Evolutionary conservation across 2,329 filamentous ascomycete genomes (phyloP), one percentile per base, ranked within the genome.

Genomic region (Mariannaea sp.): DNA sequence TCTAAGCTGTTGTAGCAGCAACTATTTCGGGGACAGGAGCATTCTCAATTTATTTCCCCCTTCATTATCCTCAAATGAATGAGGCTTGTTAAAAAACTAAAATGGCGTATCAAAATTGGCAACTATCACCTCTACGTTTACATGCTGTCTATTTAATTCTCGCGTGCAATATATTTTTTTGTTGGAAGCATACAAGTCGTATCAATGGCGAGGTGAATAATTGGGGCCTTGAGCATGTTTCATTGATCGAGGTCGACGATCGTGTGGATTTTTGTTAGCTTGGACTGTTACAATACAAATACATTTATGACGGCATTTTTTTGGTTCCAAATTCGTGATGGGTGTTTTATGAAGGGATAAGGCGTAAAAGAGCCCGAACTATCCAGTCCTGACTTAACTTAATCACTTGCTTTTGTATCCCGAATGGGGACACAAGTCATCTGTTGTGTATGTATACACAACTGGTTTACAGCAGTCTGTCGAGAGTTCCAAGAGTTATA

Each of bases 31-130:
- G 44, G 48, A 7, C 24, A 14, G 19, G 16, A 35, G 29, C 47
- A 51, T 29, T 49, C 39, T 46, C 53, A 57, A 65, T 62, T 19
- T n/a, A 38, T 60, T 63, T 42, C 14, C 38, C 39, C 14, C 38
- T 32, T 45, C 46, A 53, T 44, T 47, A 40, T 46, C 12, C 42
- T 33, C 33, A 53, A 46, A 40, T 3, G 24, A 50, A 45, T 54
- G 36, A 49, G 43, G 52, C 49, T 36, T 46, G 43, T 52, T 42
- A 39, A 35, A 53, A 33, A 60, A 60, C 30, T 38, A 60, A 55
- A 42, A 58, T 46, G 62, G 62, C 62, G 62, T 56, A 52, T 64
- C 48, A 65, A 65, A 65, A 65, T 57, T 52, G 52, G 47, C 46
- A 58, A 56, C 39, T 49, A 45, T 59, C n/a, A n/a, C 36, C 48